Conservation (phyloP, 345 rosid species). For the Camelina hispida region DNA sequence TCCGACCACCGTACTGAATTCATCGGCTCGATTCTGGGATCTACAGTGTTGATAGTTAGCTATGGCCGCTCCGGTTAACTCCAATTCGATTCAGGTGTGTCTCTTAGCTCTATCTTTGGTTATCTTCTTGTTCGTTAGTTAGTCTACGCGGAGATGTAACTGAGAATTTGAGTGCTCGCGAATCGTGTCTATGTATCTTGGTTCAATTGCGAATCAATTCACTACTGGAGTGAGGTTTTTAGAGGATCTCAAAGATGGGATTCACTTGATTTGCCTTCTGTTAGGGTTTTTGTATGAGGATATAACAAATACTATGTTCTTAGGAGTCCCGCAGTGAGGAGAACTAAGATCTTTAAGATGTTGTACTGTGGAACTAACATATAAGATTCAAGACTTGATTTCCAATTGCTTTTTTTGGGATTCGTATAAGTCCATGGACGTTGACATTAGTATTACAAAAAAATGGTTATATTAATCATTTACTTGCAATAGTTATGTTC, state of each 20-base stretch:
- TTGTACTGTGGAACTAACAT: no score
- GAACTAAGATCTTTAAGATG: not conserved
- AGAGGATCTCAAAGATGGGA: not conserved
- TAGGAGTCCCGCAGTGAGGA: not conserved
- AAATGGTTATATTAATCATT: not conserved
- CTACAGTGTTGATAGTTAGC: slow-evolving; percentile 39
- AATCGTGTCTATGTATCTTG: slow-evolving; percentile 16
- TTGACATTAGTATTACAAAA: not conserved
- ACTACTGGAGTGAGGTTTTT: not conserved
- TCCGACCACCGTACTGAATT: slow-evolving; percentile 32
- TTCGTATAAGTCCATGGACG: not conserved
- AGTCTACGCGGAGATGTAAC: slow-evolving; percentile 35
- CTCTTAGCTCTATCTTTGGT: slow-evolving; percentile 11
- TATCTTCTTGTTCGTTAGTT: slow-evolving; percentile 19
- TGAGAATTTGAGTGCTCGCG: slow-evolving; percentile 19
- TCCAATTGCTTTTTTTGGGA: no score
- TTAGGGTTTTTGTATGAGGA: not conserved
- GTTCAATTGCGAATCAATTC: not conserved
- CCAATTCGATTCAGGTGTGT: slow-evolving; percentile 85
- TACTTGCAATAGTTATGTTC: not conserved
- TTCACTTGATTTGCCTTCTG: slow-evolving; percentile 15
- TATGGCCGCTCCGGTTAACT: slow-evolving; percentile 73
- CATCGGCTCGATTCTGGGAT: slow-evolving; percentile 29
- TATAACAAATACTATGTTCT: not conserved
- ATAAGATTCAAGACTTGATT: not conserved